Base-by-base conservation (phyloP, 306 rosid species). In the Citrullus amarus region DNA sequence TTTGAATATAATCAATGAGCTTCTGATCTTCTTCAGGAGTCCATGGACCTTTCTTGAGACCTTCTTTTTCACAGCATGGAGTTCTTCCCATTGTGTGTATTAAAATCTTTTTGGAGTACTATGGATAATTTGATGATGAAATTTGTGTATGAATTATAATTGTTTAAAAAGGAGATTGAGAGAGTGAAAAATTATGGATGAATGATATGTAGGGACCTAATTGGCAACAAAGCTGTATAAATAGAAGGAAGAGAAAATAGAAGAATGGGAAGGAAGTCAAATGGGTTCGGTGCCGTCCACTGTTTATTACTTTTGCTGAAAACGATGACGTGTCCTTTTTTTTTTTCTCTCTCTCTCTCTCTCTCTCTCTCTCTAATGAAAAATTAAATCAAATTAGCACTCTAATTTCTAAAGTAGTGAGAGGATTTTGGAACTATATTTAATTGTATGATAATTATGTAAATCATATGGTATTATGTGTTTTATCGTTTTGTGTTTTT, bases 11-110 rank as follows among this genome's bases (percentile, higher is more conserved):
- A 53, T 66, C 81, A 20, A 67, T 38, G 1, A 79, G 62, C 43
- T 79, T 79, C 30, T 65, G 81, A 67, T 79, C 81, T 79, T 79
- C 81, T n/a, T 79, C 81, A 4, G 81, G 76, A 53, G 76, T 79
- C 81, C 81, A 79, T 9, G 81, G 81, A 11, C 81, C 81, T 38
- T 78, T 78, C 75, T 78, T 78, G 8, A 78, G 38, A 14, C 72
- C 80, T 17, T 62, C 57, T 58, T 78, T 78, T 1, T 78, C 63
- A 63, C 75, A 78, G 34, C 81, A 78, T 9, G 75, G 81, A 2
- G 62, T 65, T 63, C 71, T 63, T 58, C 81, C 81, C 81, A 78
- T 78, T 3, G 1, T 1, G 20, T 1, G 53, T 12, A 10, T 2
- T 48, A 43, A 43, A 43, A 36, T 5, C 28, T 43, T 43, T 43